These are phyloP conservation scores for Arxiozyma telluris DNA, from an alignment of 1,139 yeast species.

Conservation along the genomic window DNA sequence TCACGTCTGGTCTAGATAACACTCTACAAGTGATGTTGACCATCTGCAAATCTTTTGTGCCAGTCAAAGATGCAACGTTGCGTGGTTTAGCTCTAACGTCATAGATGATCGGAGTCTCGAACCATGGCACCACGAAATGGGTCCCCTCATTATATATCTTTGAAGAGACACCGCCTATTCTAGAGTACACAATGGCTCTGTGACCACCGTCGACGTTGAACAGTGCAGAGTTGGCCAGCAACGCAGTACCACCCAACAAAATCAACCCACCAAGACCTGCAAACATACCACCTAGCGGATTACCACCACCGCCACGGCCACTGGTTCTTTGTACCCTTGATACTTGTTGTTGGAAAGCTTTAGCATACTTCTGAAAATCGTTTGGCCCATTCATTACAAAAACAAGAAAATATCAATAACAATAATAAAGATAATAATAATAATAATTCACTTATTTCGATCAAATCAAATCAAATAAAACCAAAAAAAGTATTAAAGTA, in stretches of 20 bases:
- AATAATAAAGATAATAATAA: too few relatives aligned
- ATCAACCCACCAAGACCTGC: conserved; percentile 52
- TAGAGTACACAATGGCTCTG: conserved; percentile 87
- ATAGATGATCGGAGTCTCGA: conserved; percentile 85
- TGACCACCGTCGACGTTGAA: conserved; percentile 98
- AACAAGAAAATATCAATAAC: too few relatives aligned
- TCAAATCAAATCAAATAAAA: too few relatives aligned
- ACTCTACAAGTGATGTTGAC: conserved; percentile 98
- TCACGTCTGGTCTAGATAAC: conserved; percentile 76
- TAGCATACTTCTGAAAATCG: conserved; percentile 29
- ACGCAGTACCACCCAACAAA: conserved; percentile 61
- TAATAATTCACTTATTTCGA: too few relatives aligned
- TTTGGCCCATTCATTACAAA: conserved; percentile 6
- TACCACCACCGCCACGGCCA: conserved; percentile 33
- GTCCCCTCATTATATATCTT: conserved; percentile 89
- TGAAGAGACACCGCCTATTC: conserved; percentile 81
- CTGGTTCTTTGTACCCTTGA: conserved; percentile 29
- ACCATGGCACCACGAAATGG: conserved; percentile 88
- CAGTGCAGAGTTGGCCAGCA: conserved; percentile 62
- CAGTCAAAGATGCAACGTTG: conserved; percentile 93
- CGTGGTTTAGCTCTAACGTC: conserved; percentile 97
- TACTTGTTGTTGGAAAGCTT: conserved; percentile 26
- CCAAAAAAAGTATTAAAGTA: too few relatives aligned
- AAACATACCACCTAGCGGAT: conserved; percentile 53
- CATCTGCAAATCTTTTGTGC: conserved; percentile 98